Conservation (phyloP, 805 yeast genomes). For the Wickerhamiella domercqiae region DNA sequence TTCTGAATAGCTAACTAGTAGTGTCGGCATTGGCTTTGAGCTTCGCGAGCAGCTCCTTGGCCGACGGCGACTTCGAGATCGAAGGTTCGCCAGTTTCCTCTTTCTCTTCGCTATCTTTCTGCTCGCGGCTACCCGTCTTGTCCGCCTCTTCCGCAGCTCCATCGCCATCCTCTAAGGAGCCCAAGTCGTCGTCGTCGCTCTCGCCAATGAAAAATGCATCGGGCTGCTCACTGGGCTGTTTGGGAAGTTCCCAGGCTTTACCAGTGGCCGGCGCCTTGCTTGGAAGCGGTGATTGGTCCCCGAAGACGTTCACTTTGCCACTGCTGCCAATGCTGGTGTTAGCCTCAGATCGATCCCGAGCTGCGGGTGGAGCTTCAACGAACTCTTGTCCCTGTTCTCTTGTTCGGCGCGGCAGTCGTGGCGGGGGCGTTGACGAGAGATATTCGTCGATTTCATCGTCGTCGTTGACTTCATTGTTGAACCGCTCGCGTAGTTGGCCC, state of each 20-base stretch:
- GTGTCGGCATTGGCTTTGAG: too few species aligned
- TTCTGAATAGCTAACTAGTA: too few species aligned
- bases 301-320: slow-evolving; percentile 19
- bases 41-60: not conserved
- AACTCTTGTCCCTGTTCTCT: not conserved
- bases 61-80: slow-evolving; percentile 1
- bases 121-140: not conserved
- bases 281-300: slow-evolving; percentile 13
- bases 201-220: slow-evolving; percentile 22
- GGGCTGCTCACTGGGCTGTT: slow-evolving; percentile 14
- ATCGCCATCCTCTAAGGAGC: slow-evolving; percentile 11
- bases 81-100: slow-evolving; percentile 6
- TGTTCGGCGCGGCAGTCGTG: slow-evolving; percentile 8
- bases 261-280: not conserved
- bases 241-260: not conserved
- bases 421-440: slow-evolving; percentile 3
- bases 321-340: slow-evolving; percentile 1
- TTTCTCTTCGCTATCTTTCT: slow-evolving; percentile 2
- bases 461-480: slow-evolving; percentile 16
- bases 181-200: slow-evolving; percentile 18
- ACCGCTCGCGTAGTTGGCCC: slow-evolving; percentile 12
- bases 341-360: not conserved
- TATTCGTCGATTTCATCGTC: slow-evolving; percentile 8
- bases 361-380: not conserved
- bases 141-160: slow-evolving; percentile 1